Base-by-base conservation (phyloP, 73 alveolate genomes). In the Symbiodinium natans region DNA sequence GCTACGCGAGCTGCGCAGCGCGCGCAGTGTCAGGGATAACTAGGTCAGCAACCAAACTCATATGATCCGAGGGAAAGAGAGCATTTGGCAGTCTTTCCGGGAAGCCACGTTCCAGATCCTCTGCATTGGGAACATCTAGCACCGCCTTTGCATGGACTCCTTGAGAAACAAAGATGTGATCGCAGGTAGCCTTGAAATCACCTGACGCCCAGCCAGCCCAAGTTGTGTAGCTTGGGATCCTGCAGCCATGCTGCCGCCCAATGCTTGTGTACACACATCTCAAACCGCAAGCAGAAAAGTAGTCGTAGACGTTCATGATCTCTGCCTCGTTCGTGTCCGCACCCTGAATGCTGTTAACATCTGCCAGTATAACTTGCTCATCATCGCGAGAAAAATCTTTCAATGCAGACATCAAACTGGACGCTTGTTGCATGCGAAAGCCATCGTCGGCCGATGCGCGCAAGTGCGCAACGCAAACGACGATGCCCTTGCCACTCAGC, bases 201-300 rank as follows among this genome's bases (percentile, higher is more conserved):
- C 97, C 97, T 4, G 97, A 90, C 15, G 97, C 97, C 97, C 97
- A 90, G 11, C 97, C 97, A 3, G 97, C 97, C 87, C 88, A 90
- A 19, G 97, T 90, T 46, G 97, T 90, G 54, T 71, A 90, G 52
- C n/a, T 63, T 1, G 52, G 87, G 40, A 6, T 41, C 31, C 88
- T 3, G 27, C 1, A 40, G 19, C 71, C 68, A 27, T 33, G 48
- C 41, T 52, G 34, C 3, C 10, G 52, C 13, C 59, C 46, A n/a
- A 90, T n/a, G 40, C 74, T 73, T 19, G 52, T 42, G 80, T 90
- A 90, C 25, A 82, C 97, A 41, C 89, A 90, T 31, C 77, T 71
- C 21, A 38, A 90, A 29, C 97, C 97, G 52, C 97, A 90, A 19
- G 97, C 46, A 17, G 48, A 19, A 40, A 90, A 90, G 97, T 90